A percentile compares a stretch with the other conserved stretches of the same genome.
Conservation (phyloP, 2,329 filamentous ascomycete genomes). For the Macrophomina pseudophaseolina region DNA sequence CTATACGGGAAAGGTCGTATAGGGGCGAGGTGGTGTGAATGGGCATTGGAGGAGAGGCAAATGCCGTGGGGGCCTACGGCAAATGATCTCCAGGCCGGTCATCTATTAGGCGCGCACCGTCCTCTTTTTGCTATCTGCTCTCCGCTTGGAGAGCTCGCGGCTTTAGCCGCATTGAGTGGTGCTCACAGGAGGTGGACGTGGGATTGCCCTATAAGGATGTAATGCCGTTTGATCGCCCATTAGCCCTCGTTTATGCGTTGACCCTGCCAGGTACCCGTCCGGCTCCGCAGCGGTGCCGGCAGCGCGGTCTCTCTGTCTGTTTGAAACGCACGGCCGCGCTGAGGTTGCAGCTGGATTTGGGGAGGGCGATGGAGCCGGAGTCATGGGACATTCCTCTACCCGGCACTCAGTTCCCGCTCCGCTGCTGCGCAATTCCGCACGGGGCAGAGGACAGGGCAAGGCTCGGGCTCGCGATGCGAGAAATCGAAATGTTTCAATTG, state of each 20-base stretch:
- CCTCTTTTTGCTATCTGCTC: neutral
- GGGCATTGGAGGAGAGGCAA: constrained; percentile 3
- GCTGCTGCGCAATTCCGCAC: neutral
- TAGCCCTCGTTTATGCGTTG: constrained; percentile 9
- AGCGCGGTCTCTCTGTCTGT: neutral
- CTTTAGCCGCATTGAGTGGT: neutral
- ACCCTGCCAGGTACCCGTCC: constrained; percentile 18
- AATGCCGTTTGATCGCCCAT: constrained; percentile 23
- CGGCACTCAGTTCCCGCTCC: neutral
- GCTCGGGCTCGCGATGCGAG: constrained; percentile 14
- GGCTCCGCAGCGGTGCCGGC: constrained; percentile 1
- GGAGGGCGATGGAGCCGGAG: neutral
- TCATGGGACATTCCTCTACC: neutral
- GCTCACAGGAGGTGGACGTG: neutral
- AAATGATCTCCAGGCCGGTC: constrained; percentile 21
- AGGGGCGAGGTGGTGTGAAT: neutral
- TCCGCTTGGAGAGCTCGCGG: neutral
- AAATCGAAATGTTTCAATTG: constrained; percentile 21
- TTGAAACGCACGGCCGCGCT: constrained; percentile 7
- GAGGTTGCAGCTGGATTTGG: neutral
- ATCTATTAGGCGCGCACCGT: constrained; percentile 22
- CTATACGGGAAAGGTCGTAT: constrained; percentile 8
- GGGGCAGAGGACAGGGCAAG: neutral
- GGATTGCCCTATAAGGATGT: constrained; percentile 16
- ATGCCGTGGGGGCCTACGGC: constrained; percentile 10